Evolutionary conservation across 1,284 basidiomycete genomes (phyloP).

Genomic region (Abortiporus biennis): DNA sequence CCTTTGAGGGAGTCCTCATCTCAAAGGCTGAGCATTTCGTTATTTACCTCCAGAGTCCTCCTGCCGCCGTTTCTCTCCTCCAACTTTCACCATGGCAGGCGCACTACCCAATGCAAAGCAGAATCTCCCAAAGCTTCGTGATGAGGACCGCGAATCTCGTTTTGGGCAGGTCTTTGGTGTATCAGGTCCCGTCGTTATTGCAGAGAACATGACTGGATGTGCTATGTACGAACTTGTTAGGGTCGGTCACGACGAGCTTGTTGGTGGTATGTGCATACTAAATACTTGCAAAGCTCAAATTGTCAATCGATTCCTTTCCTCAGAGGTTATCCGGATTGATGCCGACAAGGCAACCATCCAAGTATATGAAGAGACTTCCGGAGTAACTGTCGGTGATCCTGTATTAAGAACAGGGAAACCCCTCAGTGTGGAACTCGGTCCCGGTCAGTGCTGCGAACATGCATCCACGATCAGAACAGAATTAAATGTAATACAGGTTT

Average conservation of each 20-base stretch:
- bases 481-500: slow-evolving; percentile 52
- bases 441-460: too few relatives aligned
- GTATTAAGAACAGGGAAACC: slow-evolving; percentile 97
- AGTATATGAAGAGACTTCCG: slow-evolving; percentile 99
- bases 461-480: slow-evolving; percentile 12
- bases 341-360: slow-evolving; percentile 97
- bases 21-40: neutral
- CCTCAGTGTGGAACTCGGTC: slow-evolving; percentile 94
- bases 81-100: slow-evolving; percentile 64
- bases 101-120: slow-evolving; percentile 88
- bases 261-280: slow-evolving; percentile 61
- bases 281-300: neutral
- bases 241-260: slow-evolving; percentile 96
- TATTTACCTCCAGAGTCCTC: neutral
- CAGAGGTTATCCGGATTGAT: slow-evolving; percentile 97
- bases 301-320: neutral
- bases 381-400: slow-evolving; percentile 97
- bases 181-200: slow-evolving; percentile 94
- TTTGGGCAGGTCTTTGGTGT: slow-evolving; percentile 93
- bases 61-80: neutral
- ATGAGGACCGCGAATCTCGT: slow-evolving; percentile 86
- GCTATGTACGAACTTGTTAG: slow-evolving; percentile 98
- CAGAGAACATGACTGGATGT: slow-evolving; percentile 93
- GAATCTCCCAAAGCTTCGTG: slow-evolving; percentile 78
- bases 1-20: neutral